Conservation (phyloP, 2,329 filamentous ascomycete genomes). For the Penicillium olsonii region DNA sequence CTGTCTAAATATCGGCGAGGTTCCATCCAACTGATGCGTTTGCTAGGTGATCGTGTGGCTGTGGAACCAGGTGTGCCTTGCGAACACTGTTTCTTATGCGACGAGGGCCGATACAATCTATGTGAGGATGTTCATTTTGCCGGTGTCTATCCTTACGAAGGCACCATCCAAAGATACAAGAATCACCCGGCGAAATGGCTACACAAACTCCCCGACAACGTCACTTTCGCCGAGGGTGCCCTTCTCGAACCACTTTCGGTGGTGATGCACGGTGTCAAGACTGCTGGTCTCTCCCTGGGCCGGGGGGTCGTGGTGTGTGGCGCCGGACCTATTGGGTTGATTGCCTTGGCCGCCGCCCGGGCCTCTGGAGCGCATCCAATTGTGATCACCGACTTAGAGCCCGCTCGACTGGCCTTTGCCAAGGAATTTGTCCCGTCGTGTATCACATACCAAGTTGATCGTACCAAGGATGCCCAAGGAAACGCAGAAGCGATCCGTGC, state of each 20-base stretch:
- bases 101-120: constrained; percentile 63
- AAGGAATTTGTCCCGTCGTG: constrained; percentile 58
- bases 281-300: constrained; percentile 56
- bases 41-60: constrained; percentile 62
- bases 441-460: constrained; percentile 57
- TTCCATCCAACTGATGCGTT: background rate
- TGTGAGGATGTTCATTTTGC: constrained; percentile 64
- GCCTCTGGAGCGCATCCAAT: constrained; percentile 65
- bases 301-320: constrained; percentile 60
- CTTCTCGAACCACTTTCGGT: constrained; percentile 67
- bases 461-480: constrained; percentile 46
- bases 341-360: constrained; percentile 58
- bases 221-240: constrained; percentile 61
- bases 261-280: constrained; percentile 61
- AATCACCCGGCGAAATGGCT: constrained; percentile 63
- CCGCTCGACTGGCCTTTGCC: constrained; percentile 58
- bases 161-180: constrained; percentile 63
- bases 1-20: background rate
- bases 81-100: constrained; percentile 60
- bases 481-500: constrained; percentile 56
- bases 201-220: constrained; percentile 57
- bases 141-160: constrained; percentile 62
- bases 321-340: constrained; percentile 65
- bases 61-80: constrained; percentile 69
- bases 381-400: constrained; percentile 65